These are phyloP conservation scores for Corylus americana DNA, from an alignment of 306 rosid species.

Conservation along the genomic window DNA sequence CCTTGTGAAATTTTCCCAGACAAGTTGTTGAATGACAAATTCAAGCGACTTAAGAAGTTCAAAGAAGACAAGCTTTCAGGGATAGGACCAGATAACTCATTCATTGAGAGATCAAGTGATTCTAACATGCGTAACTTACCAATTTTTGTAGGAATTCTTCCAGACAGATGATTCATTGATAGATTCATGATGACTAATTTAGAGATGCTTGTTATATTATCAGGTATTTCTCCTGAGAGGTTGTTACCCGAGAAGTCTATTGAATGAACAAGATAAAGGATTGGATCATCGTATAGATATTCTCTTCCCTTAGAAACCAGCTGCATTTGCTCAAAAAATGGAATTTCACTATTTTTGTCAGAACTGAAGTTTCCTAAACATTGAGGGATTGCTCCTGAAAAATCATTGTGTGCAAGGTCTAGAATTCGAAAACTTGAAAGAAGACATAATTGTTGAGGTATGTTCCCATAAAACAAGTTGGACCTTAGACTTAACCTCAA, in stretches of 20 bases:
- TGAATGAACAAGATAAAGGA: background rate
- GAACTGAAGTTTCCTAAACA: background rate
- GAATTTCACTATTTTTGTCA: no score
- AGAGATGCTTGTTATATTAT: background rate
- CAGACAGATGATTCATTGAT: constrained; percentile 16
- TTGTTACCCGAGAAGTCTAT: constrained; percentile 6
- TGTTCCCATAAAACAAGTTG: background rate
- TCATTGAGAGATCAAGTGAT: constrained; percentile 17
- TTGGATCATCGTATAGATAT: background rate
- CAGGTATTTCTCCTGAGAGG: constrained; percentile 18
- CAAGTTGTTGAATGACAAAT: constrained; percentile 10
- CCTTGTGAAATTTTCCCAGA: constrained; percentile 3
- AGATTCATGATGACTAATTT: constrained; percentile 9
- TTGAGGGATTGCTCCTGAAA: background rate
- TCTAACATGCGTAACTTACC: background rate
- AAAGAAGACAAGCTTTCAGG: constrained; percentile 18
- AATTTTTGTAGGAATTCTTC: constrained; percentile 6
- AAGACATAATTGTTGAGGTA: background rate
- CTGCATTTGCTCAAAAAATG: no score
- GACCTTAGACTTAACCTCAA: background rate
- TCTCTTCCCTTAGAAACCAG: no score
- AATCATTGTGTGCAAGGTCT: background rate
- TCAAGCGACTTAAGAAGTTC: constrained; percentile 12
- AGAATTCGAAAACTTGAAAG: background rate
- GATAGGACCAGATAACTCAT: constrained; percentile 9